Conservation (phyloP, 78 protist genomes). For the Polysphondylium violaceum region DNA sequence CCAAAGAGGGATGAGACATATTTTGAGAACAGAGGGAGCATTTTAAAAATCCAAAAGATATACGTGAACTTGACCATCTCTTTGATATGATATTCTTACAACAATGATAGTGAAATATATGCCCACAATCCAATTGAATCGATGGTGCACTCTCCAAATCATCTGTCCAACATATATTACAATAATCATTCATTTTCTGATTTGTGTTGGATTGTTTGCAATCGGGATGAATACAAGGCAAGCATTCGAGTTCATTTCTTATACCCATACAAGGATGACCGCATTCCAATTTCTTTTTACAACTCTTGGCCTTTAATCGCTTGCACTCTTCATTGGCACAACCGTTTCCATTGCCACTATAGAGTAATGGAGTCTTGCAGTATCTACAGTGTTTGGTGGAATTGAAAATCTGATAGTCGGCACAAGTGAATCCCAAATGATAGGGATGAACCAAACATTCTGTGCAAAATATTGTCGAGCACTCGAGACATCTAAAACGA, state of each 20-base stretch:
- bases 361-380: slow-evolving; percentile 46
- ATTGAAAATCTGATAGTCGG: slow-evolving; percentile 51
- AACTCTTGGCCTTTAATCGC: slow-evolving; percentile 12
- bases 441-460: slow-evolving; percentile 81
- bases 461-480: slow-evolving; percentile 81
- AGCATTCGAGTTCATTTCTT: slow-evolving; percentile 46
- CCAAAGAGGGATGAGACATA: slow-evolving; percentile 54
- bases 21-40: slow-evolving; percentile 82
- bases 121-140: slow-evolving; percentile 85
- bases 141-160: slow-evolving; percentile 76
- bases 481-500: slow-evolving; percentile 74
- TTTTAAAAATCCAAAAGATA: slow-evolving; percentile 86
- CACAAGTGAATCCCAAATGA: slow-evolving; percentile 87
- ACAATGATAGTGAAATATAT: slow-evolving; percentile 79
- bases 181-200: slow-evolving; percentile 73
- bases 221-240: slow-evolving; percentile 83
- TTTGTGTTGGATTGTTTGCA: neutral
- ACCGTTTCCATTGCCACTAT: neutral
- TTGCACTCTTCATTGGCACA: slow-evolving; percentile 55
- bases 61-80: slow-evolving; percentile 83
- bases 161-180: slow-evolving; percentile 89
- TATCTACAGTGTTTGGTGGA: slow-evolving; percentile 74
- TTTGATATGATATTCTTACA: slow-evolving; percentile 37
- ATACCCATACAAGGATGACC: slow-evolving; percentile 86
- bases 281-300: slow-evolving; percentile 51